Conservation (phyloP, 2,329 filamentous ascomycete genomes). For the Emydomyces testavorans region DNA sequence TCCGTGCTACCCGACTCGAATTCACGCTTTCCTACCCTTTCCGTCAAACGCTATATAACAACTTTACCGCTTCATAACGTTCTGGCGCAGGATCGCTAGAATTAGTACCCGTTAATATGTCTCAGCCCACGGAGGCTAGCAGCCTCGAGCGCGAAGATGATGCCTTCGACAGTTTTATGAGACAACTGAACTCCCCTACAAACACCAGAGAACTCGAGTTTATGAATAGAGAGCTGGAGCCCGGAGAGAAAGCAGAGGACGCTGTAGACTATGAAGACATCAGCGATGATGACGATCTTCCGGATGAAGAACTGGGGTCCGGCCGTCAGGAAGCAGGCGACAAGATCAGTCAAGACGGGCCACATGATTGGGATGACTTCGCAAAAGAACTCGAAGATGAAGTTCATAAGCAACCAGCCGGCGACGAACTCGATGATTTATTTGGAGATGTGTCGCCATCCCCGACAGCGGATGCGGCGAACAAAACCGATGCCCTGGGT, state of each 20-base stretch:
- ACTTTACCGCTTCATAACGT: not conserved
- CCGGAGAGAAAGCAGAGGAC: conserved; percentile 74
- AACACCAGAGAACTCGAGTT: conserved; percentile 30
- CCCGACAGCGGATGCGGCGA: conserved; percentile 24
- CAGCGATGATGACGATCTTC: conserved; percentile 81
- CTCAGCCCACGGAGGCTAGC: conserved; percentile 28
- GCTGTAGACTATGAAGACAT: conserved; percentile 87
- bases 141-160: conserved; percentile 26
- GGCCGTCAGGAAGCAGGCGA: conserved; percentile 32
- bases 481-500: conserved; percentile 14
- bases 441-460: conserved; percentile 37
- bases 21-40: not conserved
- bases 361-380: conserved; percentile 8
- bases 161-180: conserved; percentile 34
- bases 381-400: conserved; percentile 3
- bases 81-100: conserved; percentile 5
- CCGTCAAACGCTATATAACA: not conserved
- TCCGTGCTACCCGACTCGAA: not conserved
- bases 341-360: conserved; percentile 7
- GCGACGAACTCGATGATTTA: conserved; percentile 38
- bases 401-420: conserved; percentile 14
- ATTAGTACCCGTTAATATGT: conserved; percentile 23
- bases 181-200: conserved; percentile 31
- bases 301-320: conserved; percentile 49
- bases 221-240: conserved; percentile 31